Base-by-base conservation (phyloP, 805 yeast species). In the Saccharomycopsis schoenii region DNA sequence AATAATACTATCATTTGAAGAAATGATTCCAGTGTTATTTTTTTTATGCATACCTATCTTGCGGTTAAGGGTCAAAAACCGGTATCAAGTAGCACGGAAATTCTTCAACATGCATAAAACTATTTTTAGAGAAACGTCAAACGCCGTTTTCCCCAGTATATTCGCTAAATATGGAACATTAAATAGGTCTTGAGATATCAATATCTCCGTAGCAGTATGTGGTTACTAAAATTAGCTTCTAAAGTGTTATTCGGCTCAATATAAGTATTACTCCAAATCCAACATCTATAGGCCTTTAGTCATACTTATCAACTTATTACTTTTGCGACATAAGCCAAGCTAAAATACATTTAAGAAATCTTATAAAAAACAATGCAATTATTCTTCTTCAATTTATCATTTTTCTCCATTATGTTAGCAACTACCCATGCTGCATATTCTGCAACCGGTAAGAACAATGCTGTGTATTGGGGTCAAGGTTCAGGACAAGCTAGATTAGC, bases 381-480 rank as follows among this genome's bases (percentile, higher is more conserved):
- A 1, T 15, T 21, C 14, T 47, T 34, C 2, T 9, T 47, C 11
- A 5, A 5, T 21, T 47, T 47, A 19, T 21, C n/a, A 2, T 1
- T 47, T 11, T 24, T 47, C n/a, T 47, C 52, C 3, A 47, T 47
- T 8, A 24, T 47, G 34, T 10, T 47, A n/a, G 34, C 52, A 9
- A 21, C 15, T 24, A 24, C 52, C 14, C 34, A 58, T 2, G 64
- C 64, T 29, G 60, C 61, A 6, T 61, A 61, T 51, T 43, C 57
- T 25, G 52, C 59, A 15, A 36, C 50, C 11, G 72, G 74, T n/a
- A 66, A 74, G 37, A 83, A 83, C 60, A 77, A 83, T 39, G 89
- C 83, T n/a, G 73, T 83, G 9, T 85, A 85, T 71, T 85, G 89
- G 89, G 89, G 90, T 60, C 89, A 85, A 69, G 77, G 77, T 65